A percentile compares a stretch with the other conserved stretches of the same genome.
phyloP scores from a whole-genome alignment of 495 filamentous ascomycete species.

The Hyphodiscus hymeniophilus region DNA sequence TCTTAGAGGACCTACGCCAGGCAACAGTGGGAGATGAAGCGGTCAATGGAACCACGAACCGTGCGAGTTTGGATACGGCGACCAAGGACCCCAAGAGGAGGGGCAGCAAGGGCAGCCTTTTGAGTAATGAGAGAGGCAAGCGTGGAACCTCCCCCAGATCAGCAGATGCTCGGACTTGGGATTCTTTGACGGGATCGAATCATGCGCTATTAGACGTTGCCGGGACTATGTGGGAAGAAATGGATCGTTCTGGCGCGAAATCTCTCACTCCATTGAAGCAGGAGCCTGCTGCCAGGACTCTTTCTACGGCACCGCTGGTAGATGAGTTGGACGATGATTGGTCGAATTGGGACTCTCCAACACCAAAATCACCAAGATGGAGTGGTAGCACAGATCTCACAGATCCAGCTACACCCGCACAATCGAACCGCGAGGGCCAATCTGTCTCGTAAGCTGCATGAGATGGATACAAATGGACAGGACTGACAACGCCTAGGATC shows the following conservation, averaged over 20 bases:
- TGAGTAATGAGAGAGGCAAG: constrained; percentile 26
- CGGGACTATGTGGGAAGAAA: constrained; percentile 12
- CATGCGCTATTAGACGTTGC: constrained; percentile 31
- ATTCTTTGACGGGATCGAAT: constrained; percentile 23
- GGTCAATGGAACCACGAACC: constrained; percentile 46
- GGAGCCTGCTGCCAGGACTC: neutral
- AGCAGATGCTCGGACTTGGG: constrained; percentile 19
- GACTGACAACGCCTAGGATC: constrained; percentile 32
- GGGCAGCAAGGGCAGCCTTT: constrained; percentile 30
- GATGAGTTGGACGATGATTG: constrained; percentile 62
- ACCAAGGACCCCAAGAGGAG: constrained; percentile 25
- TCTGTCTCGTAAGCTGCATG: constrained; percentile 42
- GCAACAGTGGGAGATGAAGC: constrained; percentile 92
- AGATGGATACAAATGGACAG: neutral
- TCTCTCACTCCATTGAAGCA: neutral
- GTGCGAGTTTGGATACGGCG: constrained; percentile 29
- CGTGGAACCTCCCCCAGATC: constrained; percentile 28
- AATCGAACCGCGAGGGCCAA: constrained; percentile 40
- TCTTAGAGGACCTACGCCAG: constrained; percentile 90
- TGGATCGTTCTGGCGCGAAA: neutral
- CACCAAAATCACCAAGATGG: constrained; percentile 38
- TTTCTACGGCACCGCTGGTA: constrained; percentile 19
- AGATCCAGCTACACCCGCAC: constrained; percentile 36
- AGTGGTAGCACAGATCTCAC: constrained; percentile 34
- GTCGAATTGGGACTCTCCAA: constrained; percentile 62